Evolutionary conservation across 495 filamentous ascomycete species (phyloP), one percentile per base, ranked within the genome.

Genomic region (Tuber indicum): DNA sequence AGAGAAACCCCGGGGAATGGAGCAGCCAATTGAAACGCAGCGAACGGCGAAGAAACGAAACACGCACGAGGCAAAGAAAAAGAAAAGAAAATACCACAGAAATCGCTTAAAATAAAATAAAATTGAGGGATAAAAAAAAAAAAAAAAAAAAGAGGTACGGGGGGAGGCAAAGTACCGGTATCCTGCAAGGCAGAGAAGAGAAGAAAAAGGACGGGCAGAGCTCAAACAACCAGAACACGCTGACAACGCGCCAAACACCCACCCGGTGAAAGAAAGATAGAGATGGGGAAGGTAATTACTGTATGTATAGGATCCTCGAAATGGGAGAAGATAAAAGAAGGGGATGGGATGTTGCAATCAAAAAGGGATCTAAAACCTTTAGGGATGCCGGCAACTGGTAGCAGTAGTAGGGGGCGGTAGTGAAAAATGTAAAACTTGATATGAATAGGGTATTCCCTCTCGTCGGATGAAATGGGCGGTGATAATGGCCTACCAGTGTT

Each of bases 51-150:
- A 17, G 9, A 66, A 66, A 66, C 58, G 58, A 66, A 66, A 66
- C 58, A 66, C n/a, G 23, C 58, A 66, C 58, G 58, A 32, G 58
- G 58, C 58, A 17, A n/a, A 32, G 58, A 66, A 66, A 66, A 66
- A 17, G n/a, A 32, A 66, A 66, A 66, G n/a, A 66, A 66, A 66
- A 32, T 32, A 32, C 3, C 21, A 32, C 58, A 66, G n/a, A 3
- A 32, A 0, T 66, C 58, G 58, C 26, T 66, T 32, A 32, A 32
- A n/a, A 32, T 66, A 66, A 32, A 66, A 26, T n/a, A 58, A 10
- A 66, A 32, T 66, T 12, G 23, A 3, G 52, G n/a, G n/a, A n/a
- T n/a, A 17, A 5, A 41, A 41, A 3, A 41, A 5, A 41, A 41
- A 3, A 3, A 41, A 41, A 5, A 41, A 10, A 62, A 26, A 14